phyloP scores from a whole-genome alignment of 768 basidiomycete species.

The Mycena haematopus region DNA sequence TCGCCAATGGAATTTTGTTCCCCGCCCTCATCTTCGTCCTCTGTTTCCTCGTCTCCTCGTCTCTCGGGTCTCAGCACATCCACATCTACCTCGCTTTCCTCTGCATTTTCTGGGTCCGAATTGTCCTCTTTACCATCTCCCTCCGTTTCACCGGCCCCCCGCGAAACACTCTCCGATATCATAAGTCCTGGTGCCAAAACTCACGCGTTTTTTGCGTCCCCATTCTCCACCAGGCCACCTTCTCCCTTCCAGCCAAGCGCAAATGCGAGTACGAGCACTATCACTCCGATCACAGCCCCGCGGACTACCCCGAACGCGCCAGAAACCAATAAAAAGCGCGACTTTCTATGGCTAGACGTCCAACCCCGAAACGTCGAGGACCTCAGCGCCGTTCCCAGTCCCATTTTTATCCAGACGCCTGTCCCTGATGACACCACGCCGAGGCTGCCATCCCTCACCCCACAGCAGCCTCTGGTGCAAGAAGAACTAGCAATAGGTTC shows the following conservation, averaged over 20 bases:
- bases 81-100: conserved; percentile 30
- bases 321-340: conserved; percentile 14
- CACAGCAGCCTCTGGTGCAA: conserved; percentile 15
- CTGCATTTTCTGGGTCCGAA: conserved; percentile 29
- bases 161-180: conserved; percentile 24
- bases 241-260: conserved; percentile 38
- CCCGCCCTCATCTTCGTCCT: conserved; percentile 31
- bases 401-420: conserved; percentile 11
- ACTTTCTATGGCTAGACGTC: conserved; percentile 24
- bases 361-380: conserved; percentile 14
- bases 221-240: conserved; percentile 48
- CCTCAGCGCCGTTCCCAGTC: conserved; percentile 15
- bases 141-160: conserved; percentile 25
- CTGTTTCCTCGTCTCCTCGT: conserved; percentile 28
- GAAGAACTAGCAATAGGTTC: conserved; percentile 28
- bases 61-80: conserved; percentile 28
- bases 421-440: conserved; percentile 28
- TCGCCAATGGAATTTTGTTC: conserved; percentile 24
- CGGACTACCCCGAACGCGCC: conserved; percentile 14
- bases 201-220: conserved; percentile 53
- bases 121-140: conserved; percentile 29
- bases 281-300: conserved; percentile 24
- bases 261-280: conserved; percentile 29
- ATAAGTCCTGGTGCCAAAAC: conserved; percentile 46
- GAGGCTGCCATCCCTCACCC: conserved; percentile 25